A percentile compares a stretch with the other conserved stretches of the same genome.
These are phyloP conservation scores for Claviceps fusiformis DNA, from an alignment of 2,329 filamentous ascomycete genomes.

Conservation along the genomic window DNA sequence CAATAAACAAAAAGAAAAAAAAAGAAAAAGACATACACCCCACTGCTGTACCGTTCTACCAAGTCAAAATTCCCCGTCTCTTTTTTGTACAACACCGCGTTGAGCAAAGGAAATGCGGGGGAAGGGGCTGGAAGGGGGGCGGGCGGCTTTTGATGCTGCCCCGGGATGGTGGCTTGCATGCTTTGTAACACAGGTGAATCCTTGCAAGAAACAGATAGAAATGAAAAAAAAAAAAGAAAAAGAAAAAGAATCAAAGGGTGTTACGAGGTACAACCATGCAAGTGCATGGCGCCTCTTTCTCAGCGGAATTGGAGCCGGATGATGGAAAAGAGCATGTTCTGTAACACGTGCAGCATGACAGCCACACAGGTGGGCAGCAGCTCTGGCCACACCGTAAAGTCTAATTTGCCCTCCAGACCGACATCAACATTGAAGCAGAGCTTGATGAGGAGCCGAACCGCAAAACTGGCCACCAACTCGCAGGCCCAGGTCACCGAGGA, in stretches of 20 bases:
- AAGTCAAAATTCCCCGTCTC: neutral
- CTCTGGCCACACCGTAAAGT: conserved; percentile 54
- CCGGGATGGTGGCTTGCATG: neutral
- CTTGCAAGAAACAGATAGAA: neutral
- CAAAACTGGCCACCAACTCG: conserved; percentile 47
- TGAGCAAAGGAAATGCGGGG: neutral
- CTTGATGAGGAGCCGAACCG: conserved; percentile 44
- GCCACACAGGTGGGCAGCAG: conserved; percentile 51
- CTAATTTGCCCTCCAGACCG: conserved; percentile 49
- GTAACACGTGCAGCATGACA: conserved; percentile 53
- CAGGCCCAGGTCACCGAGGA: conserved; percentile 53
- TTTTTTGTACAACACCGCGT: neutral
- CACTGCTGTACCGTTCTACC: neutral
- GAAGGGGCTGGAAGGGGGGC: too few species aligned
- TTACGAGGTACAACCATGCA: neutral
- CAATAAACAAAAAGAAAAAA: neutral
- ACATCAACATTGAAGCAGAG: conserved; percentile 48
- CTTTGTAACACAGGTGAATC: neutral
- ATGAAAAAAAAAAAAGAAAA: too few species aligned
- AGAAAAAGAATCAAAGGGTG: too few species aligned
- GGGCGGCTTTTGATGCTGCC: neutral
- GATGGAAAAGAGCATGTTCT: conserved; percentile 62
- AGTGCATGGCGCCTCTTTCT: neutral
- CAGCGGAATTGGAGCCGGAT: conserved; percentile 44
- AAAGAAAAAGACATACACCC: neutral